phyloP scores from a whole-genome alignment of 495 filamentous ascomycete genomes.

The Xylaria grammica region DNA sequence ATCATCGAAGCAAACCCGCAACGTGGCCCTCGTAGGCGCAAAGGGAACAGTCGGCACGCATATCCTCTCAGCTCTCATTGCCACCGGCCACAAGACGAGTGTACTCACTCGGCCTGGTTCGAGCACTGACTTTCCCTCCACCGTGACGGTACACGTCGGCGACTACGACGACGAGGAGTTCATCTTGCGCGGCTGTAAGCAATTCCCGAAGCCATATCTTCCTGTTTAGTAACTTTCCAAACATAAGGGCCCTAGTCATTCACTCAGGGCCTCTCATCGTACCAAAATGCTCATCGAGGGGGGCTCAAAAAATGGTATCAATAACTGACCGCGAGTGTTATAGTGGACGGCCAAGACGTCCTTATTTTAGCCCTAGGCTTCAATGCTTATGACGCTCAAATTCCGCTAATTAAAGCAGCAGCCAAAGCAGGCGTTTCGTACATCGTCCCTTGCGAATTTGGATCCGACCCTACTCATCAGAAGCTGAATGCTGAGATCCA shows the following conservation, averaged over 20 bases:
- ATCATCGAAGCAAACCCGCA: conserved; percentile 29
- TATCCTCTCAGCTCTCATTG: conserved; percentile 41
- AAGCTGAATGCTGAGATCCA: conserved; percentile 8
- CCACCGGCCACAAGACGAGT: conserved; percentile 34
- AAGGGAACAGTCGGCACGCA: conserved; percentile 45
- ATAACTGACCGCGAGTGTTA: neutral
- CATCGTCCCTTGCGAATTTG: conserved; percentile 63
- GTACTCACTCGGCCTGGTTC: conserved; percentile 43
- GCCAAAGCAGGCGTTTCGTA: conserved; percentile 60
- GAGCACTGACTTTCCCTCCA: conserved; percentile 23
- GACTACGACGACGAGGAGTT: conserved; percentile 27
- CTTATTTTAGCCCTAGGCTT: conserved; percentile 58
- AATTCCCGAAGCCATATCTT: neutral
- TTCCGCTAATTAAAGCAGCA: conserved; percentile 58
- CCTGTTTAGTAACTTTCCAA: neutral
- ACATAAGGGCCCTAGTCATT: too few species aligned
- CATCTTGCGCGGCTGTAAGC: neutral
- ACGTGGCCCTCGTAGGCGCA: conserved; percentile 40
- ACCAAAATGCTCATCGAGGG: neutral
- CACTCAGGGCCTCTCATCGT: too few species aligned
- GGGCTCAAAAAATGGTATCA: neutral
- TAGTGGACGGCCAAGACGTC: conserved; percentile 45
- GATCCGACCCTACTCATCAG: conserved; percentile 36
- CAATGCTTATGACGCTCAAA: conserved; percentile 25
- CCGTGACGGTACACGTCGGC: conserved; percentile 14